Percentiles rank a stretch among this genome's conserved stretches.
These are phyloP conservation scores for Ceratocystis smalleyi DNA, from an alignment of 2,329 filamentous ascomycete genomes.

Conservation along the genomic window DNA sequence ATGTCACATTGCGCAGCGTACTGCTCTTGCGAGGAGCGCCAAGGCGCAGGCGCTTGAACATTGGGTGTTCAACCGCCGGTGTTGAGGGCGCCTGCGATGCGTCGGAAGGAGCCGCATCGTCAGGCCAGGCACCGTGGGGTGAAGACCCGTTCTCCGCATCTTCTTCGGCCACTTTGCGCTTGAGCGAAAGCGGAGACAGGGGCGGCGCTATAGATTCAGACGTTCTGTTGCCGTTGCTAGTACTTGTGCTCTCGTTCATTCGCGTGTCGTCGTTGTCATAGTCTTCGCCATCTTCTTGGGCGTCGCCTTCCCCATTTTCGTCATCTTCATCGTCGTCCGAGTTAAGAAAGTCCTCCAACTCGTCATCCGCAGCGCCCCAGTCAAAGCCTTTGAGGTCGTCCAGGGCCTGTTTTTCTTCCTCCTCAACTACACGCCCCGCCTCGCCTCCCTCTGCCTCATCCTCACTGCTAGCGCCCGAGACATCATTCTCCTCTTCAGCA, in stretches of 20 bases:
- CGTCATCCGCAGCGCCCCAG: slow-evolving; percentile 51
- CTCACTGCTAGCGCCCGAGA: not conserved
- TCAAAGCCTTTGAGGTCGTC: slow-evolving; percentile 43
- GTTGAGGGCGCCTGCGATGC: slow-evolving; percentile 24
- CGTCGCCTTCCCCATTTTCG: slow-evolving; percentile 12
- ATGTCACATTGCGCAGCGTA: slow-evolving; percentile 26
- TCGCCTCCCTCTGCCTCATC: slow-evolving; percentile 23
- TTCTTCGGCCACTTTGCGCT: slow-evolving; percentile 19
- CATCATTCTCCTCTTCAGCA: slow-evolving; percentile 23
- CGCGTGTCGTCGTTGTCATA: slow-evolving; percentile 19
- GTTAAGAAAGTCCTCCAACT: slow-evolving; percentile 59
- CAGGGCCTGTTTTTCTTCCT: slow-evolving; percentile 35
- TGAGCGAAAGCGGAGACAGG: not conserved
- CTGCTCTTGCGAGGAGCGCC: slow-evolving; percentile 23
- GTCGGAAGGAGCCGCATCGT: slow-evolving; percentile 21
- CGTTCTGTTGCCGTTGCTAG: slow-evolving; percentile 9
- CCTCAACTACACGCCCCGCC: slow-evolving; percentile 24
- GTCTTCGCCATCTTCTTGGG: slow-evolving; percentile 18
- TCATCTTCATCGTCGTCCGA: slow-evolving; percentile 29
- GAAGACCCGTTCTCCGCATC: slow-evolving; percentile 17
- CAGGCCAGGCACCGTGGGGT: not conserved
- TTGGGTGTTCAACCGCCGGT: slow-evolving; percentile 10
- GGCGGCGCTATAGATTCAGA: not conserved
- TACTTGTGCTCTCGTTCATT: not conserved
- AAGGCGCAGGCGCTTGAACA: slow-evolving; percentile 14